Base-by-base conservation (phyloP, 2,329 filamentous ascomycete genomes). In the Trichoderma polysporum region DNA sequence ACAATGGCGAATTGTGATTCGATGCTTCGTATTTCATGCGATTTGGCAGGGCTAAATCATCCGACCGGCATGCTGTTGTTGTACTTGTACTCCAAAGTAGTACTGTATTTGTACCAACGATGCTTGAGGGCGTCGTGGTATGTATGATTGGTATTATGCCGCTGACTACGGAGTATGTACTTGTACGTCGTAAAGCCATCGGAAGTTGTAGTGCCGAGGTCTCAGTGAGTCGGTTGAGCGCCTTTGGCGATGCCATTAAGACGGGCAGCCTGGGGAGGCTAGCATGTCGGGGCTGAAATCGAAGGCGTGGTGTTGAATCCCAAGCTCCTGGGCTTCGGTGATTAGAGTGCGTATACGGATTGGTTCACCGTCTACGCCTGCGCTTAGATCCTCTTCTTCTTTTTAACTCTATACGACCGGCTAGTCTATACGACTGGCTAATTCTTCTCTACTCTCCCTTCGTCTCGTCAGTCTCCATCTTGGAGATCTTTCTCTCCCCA, bases 21-120 rank as follows among this genome's bases (percentile, higher is more conserved):
- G 61, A 54, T 50, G 50, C 61, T 54, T 56, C 61, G 61, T 64
- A 64, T 64, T 47, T 25, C 22, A 15, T 35, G 22, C 58, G 17
- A 27, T 33, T 12, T n/a, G 17, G 13, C 13, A 4, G 41, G 12
- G 37, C 12, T 17, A 50, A 22, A 25, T 50, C 47, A 27, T 25
- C 47, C 22, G 25, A 15, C 47, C n/a, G n/a, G n/a, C n/a, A n/a
- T n/a, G n/a, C n/a, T n/a, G 25, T 50, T 50, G 47, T n/a, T n/a
- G n/a, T n/a, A n/a, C n/a, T n/a, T n/a, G n/a, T n/a, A n/a, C n/a
- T n/a, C n/a, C n/a, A n/a, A n/a, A n/a, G 25, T 27, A 6, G 25
- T 25, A 10, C 22, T 50, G 15, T 50, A n/a, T 50, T 50, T 27
- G 9, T 25, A 50, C 22, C 47, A 2, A 15, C 22, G 12, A 10